These are phyloP conservation scores for Trypanosoma mega DNA, from an alignment of 208 protist species.

Conservation along the genomic window DNA sequence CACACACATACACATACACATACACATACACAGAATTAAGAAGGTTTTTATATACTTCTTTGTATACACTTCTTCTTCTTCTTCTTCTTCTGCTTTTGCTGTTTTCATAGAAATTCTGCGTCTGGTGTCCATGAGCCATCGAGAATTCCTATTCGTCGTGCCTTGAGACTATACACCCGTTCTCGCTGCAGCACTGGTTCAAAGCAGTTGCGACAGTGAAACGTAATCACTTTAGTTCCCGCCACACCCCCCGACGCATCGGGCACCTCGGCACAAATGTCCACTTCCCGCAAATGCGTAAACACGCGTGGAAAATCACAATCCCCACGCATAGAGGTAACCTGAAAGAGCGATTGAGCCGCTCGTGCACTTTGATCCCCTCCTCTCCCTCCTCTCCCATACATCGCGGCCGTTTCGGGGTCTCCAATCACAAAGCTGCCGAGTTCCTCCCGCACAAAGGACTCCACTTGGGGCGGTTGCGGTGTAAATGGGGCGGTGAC, in stretches of 20 bases:
- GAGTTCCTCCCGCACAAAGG: conserved; percentile 51
- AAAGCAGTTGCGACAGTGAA: conserved; percentile 87
- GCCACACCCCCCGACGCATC: conserved; percentile 10
- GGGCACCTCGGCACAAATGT: conserved; percentile 27
- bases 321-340: conserved; percentile 60
- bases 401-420: conserved; percentile 29
- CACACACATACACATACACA: no score
- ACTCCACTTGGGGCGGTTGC: conserved; percentile 49
- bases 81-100: conserved; percentile 3
- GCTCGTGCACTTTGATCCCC: neutral
- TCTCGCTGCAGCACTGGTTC: conserved; percentile 56
- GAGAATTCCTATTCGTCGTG: conserved; percentile 50
- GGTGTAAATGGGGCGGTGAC: conserved; percentile 55
- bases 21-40: no score
- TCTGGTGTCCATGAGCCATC: conserved; percentile 86
- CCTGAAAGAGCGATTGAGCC: conserved; percentile 11
- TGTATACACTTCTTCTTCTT: conserved; percentile 17
- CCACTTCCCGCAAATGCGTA: conserved; percentile 65
- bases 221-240: conserved; percentile 31
- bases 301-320: conserved; percentile 88
- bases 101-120: conserved; percentile 56
- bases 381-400: neutral
- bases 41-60: no score
- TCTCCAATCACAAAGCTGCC: conserved; percentile 76
- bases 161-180: conserved; percentile 46